phyloP scores from a whole-genome alignment of 1,139 yeast species.

The Kodamaea alishanica region DNA sequence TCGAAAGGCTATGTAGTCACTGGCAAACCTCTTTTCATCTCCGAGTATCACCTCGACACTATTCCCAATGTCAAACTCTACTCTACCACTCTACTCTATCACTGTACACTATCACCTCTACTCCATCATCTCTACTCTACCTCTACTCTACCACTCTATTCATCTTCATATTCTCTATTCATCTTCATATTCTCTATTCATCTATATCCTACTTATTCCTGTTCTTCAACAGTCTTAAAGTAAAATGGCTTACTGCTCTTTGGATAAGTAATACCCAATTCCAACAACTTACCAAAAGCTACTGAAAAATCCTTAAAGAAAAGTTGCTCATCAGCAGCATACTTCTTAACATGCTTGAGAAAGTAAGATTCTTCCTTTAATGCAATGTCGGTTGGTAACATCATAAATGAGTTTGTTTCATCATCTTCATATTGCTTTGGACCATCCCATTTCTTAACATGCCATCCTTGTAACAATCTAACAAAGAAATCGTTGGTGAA shows the following conservation, averaged over 20 bases:
- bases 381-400: slow-evolving; percentile 85
- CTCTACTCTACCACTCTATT: too few relatives aligned
- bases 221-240: slow-evolving; percentile 74
- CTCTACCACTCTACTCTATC: too few relatives aligned
- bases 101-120: too few relatives aligned
- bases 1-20: too few relatives aligned
- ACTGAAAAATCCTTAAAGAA: slow-evolving; percentile 71
- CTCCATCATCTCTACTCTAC: too few relatives aligned
- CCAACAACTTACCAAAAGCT: slow-evolving; percentile 68
- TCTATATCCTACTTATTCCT: too few relatives aligned
- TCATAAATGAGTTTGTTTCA: slow-evolving; percentile 74
- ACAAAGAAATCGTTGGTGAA: slow-evolving; percentile 82
- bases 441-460: slow-evolving; percentile 69
- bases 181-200: too few relatives aligned
- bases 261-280: slow-evolving; percentile 67
- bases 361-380: slow-evolving; percentile 64
- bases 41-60: too few relatives aligned
- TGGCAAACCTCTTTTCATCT: too few relatives aligned
- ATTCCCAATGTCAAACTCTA: too few relatives aligned
- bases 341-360: slow-evolving; percentile 61
- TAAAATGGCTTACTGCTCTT: slow-evolving; percentile 40
- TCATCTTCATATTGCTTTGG: slow-evolving; percentile 74
- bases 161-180: too few relatives aligned
- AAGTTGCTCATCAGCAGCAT: slow-evolving; percentile 65
- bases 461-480: slow-evolving; percentile 76